Base-by-base conservation (phyloP, 2,329 filamentous ascomycete species). In the Aspergillus pseudoglaucus region DNA sequence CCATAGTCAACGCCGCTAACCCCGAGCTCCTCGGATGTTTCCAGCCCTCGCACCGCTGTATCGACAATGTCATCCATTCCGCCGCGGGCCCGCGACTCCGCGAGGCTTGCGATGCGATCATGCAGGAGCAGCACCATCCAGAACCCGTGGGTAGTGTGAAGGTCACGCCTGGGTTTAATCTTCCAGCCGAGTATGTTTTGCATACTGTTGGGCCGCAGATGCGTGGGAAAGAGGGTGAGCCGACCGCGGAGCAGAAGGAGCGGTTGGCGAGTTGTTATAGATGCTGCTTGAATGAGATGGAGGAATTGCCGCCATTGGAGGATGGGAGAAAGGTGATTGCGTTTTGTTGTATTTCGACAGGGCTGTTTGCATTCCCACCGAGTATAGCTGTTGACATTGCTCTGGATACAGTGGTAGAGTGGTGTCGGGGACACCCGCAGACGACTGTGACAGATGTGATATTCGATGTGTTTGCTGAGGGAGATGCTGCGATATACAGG, bases 41-140 rank as follows among this genome's bases (percentile, higher is more conserved):
- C 45, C 49, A 44, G 10, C 58, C 58, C 2, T 47, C 51, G 9
- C 56, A 60, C 25, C 51, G 51, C 27, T 60, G 58, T 30, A 58
- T 60, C 35, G 58, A 60, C 39, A 60, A 59, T 48, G 48, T 58
- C 22, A 60, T 60, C 27, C 58, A 60, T 42, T 48, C 53, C 2
- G 51, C 50, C 6, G 58, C 53, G 6, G 58, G 58, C 6, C 56
- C 58, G 10, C 53, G 55, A 10, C 52, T 60, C 12, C 53, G 56
- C 1, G 49, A 57, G 41, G 48, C 53, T 2, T 60, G 58, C 22
- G 42, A 53, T 27, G n/a, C n/a, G 0, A 30, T 57, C 2, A 57
- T 59, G 45, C 12, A 18, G 3, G 20, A 45, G 1, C 55, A 59
- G 10, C 25, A 33, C 2, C 33, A 50, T 25, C 22, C 43, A 4